A percentile compares a stretch with the other conserved stretches of the same genome.
Conservation (phyloP, 768 basidiomycete species). For the Suillus sp. region DNA sequence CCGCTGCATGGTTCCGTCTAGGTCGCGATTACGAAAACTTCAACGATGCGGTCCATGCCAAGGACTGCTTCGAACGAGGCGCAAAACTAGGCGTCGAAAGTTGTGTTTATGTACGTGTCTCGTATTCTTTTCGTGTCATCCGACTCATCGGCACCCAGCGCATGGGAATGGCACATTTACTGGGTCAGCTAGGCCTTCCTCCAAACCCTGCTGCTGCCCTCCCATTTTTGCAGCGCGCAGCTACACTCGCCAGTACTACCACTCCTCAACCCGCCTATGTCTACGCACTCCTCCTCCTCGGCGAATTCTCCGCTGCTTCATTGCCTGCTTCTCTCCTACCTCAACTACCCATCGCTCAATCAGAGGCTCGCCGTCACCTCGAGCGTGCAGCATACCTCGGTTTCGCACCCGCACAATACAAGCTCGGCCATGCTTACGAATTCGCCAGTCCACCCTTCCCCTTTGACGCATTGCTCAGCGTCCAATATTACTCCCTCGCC, state of each 20-base stretch:
- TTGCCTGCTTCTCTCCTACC: conserved; percentile 55
- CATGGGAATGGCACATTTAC: conserved; percentile 89
- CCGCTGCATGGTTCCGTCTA: conserved; percentile 87
- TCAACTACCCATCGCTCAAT: conserved; percentile 43
- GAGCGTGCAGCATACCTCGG: conserved; percentile 85
- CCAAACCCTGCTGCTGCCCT: conserved; percentile 59
- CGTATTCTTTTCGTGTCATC: neutral
- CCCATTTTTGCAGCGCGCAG: conserved; percentile 75
- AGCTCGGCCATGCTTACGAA: conserved; percentile 90
- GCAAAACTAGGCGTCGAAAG: conserved; percentile 72
- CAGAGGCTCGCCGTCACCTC: conserved; percentile 73
- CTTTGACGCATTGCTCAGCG: conserved; percentile 86
- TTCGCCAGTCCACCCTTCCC: conserved; percentile 83
- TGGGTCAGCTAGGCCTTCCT: conserved; percentile 79
- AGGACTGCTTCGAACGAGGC: conserved; percentile 86
- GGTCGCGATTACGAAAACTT: conserved; percentile 92
- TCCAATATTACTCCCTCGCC: conserved; percentile 86
- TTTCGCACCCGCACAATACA: conserved; percentile 88
- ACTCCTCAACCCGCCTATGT: conserved; percentile 88
- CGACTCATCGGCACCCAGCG: conserved; percentile 51
- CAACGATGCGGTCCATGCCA: conserved; percentile 70
- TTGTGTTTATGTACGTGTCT: conserved; percentile 71
- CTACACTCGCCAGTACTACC: conserved; percentile 70
- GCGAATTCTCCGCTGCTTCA: conserved; percentile 74
- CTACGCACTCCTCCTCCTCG: conserved; percentile 82